phyloP scores from a whole-genome alignment of 2,329 filamentous ascomycete genomes.

The Tolypocladium tundrense region DNA sequence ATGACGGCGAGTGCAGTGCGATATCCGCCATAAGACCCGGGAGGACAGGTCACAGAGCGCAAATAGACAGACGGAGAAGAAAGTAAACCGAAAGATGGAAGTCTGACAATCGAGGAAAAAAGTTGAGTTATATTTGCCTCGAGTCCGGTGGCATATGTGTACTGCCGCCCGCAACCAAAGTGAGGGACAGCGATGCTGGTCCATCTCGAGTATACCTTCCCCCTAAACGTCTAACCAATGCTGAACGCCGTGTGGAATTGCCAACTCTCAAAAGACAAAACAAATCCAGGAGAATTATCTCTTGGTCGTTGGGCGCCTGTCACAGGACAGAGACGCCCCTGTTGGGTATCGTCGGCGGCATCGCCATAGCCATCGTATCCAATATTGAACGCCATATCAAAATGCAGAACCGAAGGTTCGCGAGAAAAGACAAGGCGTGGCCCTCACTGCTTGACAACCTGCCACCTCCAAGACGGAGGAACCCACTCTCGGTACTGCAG shows the following conservation, averaged over 20 bases:
- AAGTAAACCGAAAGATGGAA: not conserved
- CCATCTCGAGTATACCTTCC: not conserved
- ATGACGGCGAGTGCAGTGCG: too few species aligned
- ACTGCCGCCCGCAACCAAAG: not conserved
- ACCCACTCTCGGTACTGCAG: not conserved
- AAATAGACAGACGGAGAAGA: not conserved
- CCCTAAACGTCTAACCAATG: too few species aligned
- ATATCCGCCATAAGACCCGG: too few species aligned
- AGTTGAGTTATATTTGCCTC: too few species aligned
- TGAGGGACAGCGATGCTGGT: not conserved
- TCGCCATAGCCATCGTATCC: not conserved
- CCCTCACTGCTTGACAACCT: not conserved
- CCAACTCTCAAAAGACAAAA: not conserved
- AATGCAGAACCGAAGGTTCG: not conserved
- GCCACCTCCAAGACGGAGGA: not conserved
- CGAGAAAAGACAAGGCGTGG: not conserved
- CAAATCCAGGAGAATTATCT: not conserved
- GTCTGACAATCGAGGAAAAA: not conserved
- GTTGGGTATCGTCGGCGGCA: not conserved
- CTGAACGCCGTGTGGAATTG: too few species aligned
- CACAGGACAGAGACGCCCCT: not conserved
- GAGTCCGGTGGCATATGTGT: not conserved
- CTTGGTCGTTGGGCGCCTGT: not conserved
- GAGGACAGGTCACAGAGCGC: not conserved
- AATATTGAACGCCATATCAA: not conserved